Conservation (phyloP, 768 basidiomycete species). For the Xerocomellus amylosporus region DNA sequence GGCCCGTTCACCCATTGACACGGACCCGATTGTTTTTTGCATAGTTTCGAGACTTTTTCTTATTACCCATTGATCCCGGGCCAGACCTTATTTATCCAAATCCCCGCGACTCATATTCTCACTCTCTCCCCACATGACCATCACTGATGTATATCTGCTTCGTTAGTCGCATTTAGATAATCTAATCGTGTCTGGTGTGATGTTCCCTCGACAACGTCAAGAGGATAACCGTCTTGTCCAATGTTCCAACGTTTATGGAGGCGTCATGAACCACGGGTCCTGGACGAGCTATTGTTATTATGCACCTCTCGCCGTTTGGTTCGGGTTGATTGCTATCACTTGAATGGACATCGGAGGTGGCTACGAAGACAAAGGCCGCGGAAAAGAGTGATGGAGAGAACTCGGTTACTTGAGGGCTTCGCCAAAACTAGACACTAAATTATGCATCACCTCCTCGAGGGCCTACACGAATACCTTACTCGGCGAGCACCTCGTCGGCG, state of each 20-base stretch:
- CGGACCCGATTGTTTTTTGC: conserved; percentile 1
- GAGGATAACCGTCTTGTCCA: too few species aligned
- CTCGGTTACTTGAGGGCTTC: too few species aligned
- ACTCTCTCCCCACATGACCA: background rate
- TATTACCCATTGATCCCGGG: background rate
- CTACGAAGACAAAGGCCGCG: too few species aligned
- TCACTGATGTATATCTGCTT: conserved; percentile 18
- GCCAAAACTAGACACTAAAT: too few species aligned
- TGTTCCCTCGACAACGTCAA: too few species aligned
- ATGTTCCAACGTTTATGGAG: too few species aligned
- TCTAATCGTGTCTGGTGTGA: conserved; percentile 2
- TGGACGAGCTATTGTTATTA: too few species aligned
- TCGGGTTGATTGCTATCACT: too few species aligned
- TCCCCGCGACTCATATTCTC: conserved; percentile 1
- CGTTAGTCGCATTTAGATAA: conserved; percentile 15
- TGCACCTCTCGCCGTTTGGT: too few species aligned
- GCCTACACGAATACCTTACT: conserved; percentile 86
- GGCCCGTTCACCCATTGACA: background rate
- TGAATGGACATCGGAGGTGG: too few species aligned
- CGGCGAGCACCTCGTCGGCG: conserved; percentile 42
- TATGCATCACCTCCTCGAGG: conserved; percentile 95
- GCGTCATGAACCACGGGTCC: too few species aligned
- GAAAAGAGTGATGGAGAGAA: too few species aligned
- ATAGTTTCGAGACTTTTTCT: background rate
- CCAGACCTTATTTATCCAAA: conserved; percentile 15